A percentile compares a stretch with the other conserved stretches of the same genome.
Evolutionary conservation across 192 early-diverging fungal species (phyloP).

Genomic region (Blastocladiella britannica): DNA sequence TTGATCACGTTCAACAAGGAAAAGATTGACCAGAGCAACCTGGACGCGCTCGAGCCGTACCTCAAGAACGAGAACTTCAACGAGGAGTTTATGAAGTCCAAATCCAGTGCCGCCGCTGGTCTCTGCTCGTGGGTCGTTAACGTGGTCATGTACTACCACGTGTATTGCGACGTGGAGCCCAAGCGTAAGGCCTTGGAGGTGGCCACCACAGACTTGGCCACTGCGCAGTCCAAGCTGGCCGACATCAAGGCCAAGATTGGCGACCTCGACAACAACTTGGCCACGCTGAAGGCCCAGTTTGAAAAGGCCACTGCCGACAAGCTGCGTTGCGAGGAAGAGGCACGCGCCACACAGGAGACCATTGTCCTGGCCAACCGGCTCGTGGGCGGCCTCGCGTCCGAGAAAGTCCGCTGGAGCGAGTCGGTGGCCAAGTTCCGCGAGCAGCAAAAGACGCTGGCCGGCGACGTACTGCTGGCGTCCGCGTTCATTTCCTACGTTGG

Average conservation of each 20-base stretch:
- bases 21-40: conserved; percentile 63
- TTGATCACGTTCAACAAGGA: conserved; percentile 49
- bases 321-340: conserved; percentile 69
- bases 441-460: conserved; percentile 95
- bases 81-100: conserved; percentile 84
- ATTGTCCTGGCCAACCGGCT: conserved; percentile 76
- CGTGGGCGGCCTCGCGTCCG: conserved; percentile 75
- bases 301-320: conserved; percentile 80
- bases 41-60: conserved; percentile 23
- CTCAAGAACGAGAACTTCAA: conserved; percentile 70
- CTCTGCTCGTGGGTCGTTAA: conserved; percentile 94
- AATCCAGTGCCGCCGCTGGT: conserved; percentile 93
- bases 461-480: conserved; percentile 76
- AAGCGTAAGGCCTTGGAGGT: conserved; percentile 73
- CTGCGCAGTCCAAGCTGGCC: conserved; percentile 44
- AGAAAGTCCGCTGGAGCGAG: conserved; percentile 77
- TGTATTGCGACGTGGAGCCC: conserved; percentile 84
- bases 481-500: conserved; percentile 93
- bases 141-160: conserved; percentile 81
- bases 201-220: conserved; percentile 54
- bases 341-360: conserved; percentile 73
- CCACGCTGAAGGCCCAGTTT: conserved; percentile 84
- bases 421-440: conserved; percentile 78
- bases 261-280: conserved; percentile 72
- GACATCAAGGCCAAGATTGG: conserved; percentile 58